Percentiles rank a stretch among this genome's conserved stretches.
These are phyloP conservation scores for Debaryomycetaceae sp. DNA, from an alignment of 1,139 yeast genomes.

Conservation along the genomic window DNA sequence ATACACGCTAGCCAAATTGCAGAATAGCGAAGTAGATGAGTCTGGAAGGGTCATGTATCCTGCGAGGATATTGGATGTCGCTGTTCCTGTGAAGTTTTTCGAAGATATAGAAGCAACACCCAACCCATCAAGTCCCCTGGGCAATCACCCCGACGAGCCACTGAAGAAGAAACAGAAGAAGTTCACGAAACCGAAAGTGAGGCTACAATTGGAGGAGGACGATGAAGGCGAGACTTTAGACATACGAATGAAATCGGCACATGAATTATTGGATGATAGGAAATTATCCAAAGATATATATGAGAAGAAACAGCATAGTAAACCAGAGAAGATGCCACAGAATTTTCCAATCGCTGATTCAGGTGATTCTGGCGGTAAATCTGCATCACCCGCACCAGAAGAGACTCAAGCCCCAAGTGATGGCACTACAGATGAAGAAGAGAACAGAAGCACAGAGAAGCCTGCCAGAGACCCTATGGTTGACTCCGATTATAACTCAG, in stretches of 20 bases:
- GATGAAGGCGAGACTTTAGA: conserved; percentile 30
- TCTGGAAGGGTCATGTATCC: conserved; percentile 52
- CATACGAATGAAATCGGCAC: conserved; percentile 44
- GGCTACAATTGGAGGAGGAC: conserved; percentile 22
- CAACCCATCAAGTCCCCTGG: neutral
- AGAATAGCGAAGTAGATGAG: conserved; percentile 45
- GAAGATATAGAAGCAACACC: conserved; percentile 30
- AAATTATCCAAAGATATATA: conserved; percentile 11
- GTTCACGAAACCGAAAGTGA: conserved; percentile 18
- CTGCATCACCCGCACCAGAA: neutral
- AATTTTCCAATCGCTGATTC: neutral
- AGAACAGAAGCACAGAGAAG: neutral
- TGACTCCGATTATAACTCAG: conserved; percentile 26
- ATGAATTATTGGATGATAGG: conserved; percentile 35
- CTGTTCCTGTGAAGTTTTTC: conserved; percentile 49
- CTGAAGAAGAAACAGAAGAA: conserved; percentile 19
- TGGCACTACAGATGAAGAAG: too few relatives aligned
- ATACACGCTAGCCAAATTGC: conserved; percentile 50
- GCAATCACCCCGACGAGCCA: conserved; percentile 12
- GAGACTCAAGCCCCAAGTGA: neutral
- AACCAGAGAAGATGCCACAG: neutral
- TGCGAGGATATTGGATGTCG: conserved; percentile 35
- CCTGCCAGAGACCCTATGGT: conserved; percentile 18
- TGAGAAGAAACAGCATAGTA: neutral
- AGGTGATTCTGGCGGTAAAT: neutral